These are phyloP conservation scores for Ambrosiella beaveri DNA, from an alignment of 2,329 filamentous ascomycete genomes.

Conservation along the genomic window DNA sequence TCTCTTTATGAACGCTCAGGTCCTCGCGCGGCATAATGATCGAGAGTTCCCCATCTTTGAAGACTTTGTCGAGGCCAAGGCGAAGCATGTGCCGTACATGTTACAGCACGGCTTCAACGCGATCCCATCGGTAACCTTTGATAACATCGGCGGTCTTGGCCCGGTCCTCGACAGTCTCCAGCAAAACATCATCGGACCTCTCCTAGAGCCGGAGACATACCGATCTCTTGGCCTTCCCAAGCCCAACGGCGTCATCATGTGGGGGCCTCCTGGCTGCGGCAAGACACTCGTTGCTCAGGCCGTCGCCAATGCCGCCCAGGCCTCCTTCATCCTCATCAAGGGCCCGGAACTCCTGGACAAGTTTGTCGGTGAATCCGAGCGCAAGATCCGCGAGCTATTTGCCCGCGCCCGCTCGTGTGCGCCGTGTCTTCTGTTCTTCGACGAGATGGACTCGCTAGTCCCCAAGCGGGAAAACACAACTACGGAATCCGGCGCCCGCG, in stretches of 20 bases:
- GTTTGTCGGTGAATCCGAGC: conserved; percentile 91
- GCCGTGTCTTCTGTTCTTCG: conserved; percentile 94
- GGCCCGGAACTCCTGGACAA: conserved; percentile 94
- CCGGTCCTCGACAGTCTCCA: conserved; percentile 67
- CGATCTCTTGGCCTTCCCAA: conserved; percentile 59
- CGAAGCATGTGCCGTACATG: conserved; percentile 45
- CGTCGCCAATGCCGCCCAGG: conserved; percentile 84
- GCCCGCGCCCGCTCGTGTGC: conserved; percentile 68
- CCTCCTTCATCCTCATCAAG: conserved; percentile 97
- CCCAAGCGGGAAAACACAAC: conserved; percentile 63
- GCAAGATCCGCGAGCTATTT: conserved; percentile 83
- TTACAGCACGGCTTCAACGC: conserved; percentile 85
- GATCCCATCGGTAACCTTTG: conserved; percentile 84
- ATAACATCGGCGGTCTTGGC: conserved; percentile 71
- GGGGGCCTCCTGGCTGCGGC: conserved; percentile 91
- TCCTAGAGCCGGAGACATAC: conserved; percentile 65
- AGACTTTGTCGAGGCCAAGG: conserved; percentile 59
- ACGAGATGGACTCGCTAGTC: conserved; percentile 86
- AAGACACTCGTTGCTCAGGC: conserved; percentile 95
- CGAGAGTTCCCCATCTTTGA: conserved; percentile 16
- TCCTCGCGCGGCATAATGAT: too few species aligned
- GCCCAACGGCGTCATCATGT: conserved; percentile 77
- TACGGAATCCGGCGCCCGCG: conserved; percentile 68
- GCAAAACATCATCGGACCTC: conserved; percentile 76
- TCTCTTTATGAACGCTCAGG: neutral